Evolutionary conservation across 2,329 filamentous ascomycete genomes (phyloP).

Genomic region (Chaetoscypha palmicola): DNA sequence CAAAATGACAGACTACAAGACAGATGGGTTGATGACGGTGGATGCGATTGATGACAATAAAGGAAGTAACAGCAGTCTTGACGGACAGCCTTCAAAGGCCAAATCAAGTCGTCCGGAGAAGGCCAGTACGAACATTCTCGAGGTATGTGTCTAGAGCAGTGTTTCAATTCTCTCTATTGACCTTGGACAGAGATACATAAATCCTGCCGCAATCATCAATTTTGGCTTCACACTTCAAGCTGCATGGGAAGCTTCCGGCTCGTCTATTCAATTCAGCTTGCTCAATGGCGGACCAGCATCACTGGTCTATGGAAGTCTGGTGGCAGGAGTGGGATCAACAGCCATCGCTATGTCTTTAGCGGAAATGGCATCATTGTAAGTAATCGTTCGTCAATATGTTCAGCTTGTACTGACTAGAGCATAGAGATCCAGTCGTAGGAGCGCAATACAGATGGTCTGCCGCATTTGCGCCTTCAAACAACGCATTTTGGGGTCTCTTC

Average conservation of each 20-base stretch:
- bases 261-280: conserved; percentile 10
- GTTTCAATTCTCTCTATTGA: not conserved
- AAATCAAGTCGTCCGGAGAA: not conserved
- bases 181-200: conserved; percentile 10
- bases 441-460: conserved; percentile 13
- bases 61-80: conserved; percentile 1
- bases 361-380: conserved; percentile 13
- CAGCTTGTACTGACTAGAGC: not conserved
- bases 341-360: conserved; percentile 10
- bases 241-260: conserved; percentile 10
- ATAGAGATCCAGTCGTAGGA: conserved; percentile 7
- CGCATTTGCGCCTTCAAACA: conserved; percentile 10
- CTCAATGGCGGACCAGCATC: conserved; percentile 13
- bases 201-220: conserved; percentile 10
- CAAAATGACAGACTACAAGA: conserved; percentile 5
- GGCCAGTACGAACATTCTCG: conserved; percentile 1
- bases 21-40: not conserved
- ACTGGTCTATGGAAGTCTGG: conserved; percentile 11
- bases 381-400: not conserved
- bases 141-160: not conserved
- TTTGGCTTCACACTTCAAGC: conserved; percentile 14
- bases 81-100: not conserved
- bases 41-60: conserved; percentile 4
- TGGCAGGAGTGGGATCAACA: conserved; percentile 7
- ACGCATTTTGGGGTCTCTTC: conserved; percentile 11